phyloP scores from a whole-genome alignment of 1,284 basidiomycete genomes.

The Rhodotorula sp. region DNA sequence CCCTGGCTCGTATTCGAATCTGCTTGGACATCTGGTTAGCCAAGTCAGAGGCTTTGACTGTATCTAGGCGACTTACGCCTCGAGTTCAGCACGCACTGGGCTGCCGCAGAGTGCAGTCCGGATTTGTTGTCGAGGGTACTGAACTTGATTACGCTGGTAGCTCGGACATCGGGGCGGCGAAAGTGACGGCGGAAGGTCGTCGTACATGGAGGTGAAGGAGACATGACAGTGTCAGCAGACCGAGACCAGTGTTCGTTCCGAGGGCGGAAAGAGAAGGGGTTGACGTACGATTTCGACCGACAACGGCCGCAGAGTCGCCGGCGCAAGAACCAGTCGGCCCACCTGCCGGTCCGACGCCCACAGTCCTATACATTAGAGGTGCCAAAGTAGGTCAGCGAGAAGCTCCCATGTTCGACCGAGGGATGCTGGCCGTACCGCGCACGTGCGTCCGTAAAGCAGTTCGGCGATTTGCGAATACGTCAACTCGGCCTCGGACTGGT shows the following conservation, averaged over 20 bases:
- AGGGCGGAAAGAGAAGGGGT: background rate
- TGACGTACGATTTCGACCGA: background rate
- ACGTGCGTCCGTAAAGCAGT: constrained; percentile 1
- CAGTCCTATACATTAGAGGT: background rate
- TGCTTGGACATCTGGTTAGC: background rate
- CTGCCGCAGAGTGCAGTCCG: background rate
- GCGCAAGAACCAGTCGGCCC: constrained; percentile 13
- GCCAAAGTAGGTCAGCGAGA: background rate
- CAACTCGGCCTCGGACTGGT: background rate
- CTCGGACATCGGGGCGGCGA: background rate
- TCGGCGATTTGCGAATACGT: background rate
- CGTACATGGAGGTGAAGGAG: too few species aligned
- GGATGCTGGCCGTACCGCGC: background rate
- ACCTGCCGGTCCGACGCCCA: background rate
- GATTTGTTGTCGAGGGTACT: background rate
- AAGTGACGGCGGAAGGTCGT: too few species aligned
- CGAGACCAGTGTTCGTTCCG: background rate
- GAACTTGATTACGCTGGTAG: constrained; percentile 1
- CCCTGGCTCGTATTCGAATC: background rate
- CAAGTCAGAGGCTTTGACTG: background rate
- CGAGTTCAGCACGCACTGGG: background rate
- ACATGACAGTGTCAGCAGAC: too few species aligned
- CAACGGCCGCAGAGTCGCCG: constrained; percentile 13
- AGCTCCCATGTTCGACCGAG: too few species aligned
- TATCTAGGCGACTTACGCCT: background rate